Conservation (phyloP, 2,329 filamentous ascomycete genomes). For the Botrytis galanthina region DNA sequence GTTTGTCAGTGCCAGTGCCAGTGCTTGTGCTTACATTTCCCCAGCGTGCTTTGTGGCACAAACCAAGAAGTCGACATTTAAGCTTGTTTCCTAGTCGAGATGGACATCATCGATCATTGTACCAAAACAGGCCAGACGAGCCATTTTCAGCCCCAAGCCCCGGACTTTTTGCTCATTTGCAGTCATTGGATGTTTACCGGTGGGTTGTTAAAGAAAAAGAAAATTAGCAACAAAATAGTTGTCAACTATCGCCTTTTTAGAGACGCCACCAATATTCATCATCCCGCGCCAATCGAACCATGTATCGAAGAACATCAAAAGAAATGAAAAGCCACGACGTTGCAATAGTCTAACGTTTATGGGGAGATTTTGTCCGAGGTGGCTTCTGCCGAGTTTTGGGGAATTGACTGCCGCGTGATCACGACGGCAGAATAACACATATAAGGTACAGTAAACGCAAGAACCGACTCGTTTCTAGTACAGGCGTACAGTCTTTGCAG, state of each 20-base stretch:
- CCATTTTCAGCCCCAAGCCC: slow-evolving; percentile 21
- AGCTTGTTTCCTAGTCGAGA: slow-evolving; percentile 16
- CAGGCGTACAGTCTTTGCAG: neutral
- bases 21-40: slow-evolving; percentile 8
- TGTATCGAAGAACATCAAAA: neutral
- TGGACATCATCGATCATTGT: neutral
- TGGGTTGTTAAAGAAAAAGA: neutral
- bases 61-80: slow-evolving; percentile 13
- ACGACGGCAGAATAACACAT: slow-evolving; percentile 2
- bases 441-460: neutral
- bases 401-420: slow-evolving; percentile 13
- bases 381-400: slow-evolving; percentile 11
- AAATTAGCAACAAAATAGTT: slow-evolving; percentile 1
- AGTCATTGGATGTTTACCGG: neutral
- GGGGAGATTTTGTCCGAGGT: slow-evolving; percentile 1
- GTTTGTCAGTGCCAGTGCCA: neutral
- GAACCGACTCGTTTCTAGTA: neutral
- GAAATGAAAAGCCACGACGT: slow-evolving; percentile 15
- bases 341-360: slow-evolving; percentile 14
- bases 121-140: slow-evolving; percentile 18
- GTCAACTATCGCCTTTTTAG: neutral
- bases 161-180: neutral
- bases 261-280: slow-evolving; percentile 20
- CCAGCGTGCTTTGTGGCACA: slow-evolving; percentile 4
- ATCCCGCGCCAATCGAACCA: neutral